Percentiles rank a stretch among this genome's conserved stretches.
phyloP scores from a whole-genome alignment of 2,329 filamentous ascomycete genomes.

The Colletotrichum godetiae region DNA sequence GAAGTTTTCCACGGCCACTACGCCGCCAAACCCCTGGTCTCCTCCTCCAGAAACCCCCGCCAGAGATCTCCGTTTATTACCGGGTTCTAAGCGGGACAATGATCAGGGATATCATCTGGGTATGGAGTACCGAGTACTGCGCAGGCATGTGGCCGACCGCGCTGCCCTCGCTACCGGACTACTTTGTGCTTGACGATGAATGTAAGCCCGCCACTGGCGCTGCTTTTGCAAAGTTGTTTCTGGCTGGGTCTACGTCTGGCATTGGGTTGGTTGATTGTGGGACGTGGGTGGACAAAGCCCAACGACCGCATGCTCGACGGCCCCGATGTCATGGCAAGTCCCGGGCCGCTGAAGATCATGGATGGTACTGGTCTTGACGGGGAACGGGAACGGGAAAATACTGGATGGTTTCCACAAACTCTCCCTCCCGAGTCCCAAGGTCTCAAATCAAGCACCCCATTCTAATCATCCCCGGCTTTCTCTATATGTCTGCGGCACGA shows the following conservation, averaged over 20 bases:
- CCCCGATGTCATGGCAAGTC: conserved; percentile 26
- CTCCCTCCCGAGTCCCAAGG: background rate
- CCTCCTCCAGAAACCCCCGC: background rate
- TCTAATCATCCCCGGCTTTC: background rate
- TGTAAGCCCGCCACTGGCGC: background rate
- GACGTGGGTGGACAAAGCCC: background rate
- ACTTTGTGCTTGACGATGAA: background rate
- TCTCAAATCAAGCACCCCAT: background rate
- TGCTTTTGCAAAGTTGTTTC: background rate
- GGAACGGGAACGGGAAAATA: conserved; percentile 16
- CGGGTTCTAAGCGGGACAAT: conserved; percentile 15
- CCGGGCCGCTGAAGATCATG: conserved; percentile 34
- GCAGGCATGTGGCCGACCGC: conserved; percentile 9
- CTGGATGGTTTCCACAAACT: conserved; percentile 11
- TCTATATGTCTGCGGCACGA: background rate
- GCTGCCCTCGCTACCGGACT: background rate
- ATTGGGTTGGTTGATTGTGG: background rate
- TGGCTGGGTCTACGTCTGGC: background rate
- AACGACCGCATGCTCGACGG: background rate
- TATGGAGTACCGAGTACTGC: background rate
- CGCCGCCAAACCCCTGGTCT: background rate
- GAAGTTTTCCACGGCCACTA: background rate
- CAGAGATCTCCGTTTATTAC: conserved; percentile 30
- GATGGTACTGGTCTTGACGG: conserved; percentile 7
- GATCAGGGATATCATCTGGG: background rate